A percentile compares a stretch with the other conserved stretches of the same genome.
Evolutionary conservation across 345 rosid species (phyloP).

Genomic region (Eucalyptus regnans): DNA sequence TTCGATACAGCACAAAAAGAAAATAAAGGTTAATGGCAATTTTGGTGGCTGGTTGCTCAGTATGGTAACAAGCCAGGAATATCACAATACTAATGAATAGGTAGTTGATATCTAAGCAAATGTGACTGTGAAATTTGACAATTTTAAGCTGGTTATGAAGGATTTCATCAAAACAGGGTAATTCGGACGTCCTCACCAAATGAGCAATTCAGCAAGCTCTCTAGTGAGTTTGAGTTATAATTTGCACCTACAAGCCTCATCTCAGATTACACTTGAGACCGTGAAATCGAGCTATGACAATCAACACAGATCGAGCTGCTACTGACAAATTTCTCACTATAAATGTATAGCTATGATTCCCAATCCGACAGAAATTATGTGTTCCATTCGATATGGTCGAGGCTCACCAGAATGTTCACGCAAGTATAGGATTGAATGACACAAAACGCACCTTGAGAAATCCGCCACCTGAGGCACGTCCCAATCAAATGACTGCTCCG

Average conservation of each 20-base stretch:
- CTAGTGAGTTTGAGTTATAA: no score
- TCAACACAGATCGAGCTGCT: background rate
- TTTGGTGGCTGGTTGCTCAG: background rate
- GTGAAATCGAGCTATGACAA: background rate
- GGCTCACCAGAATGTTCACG: no score
- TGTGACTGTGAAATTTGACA: no score
- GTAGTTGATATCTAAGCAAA: no score
- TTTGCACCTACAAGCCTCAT: background rate
- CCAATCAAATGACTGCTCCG: no score
- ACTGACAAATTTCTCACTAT: background rate
- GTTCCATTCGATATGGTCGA: background rate
- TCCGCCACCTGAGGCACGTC: conserved; percentile 16
- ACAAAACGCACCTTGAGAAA: no score
- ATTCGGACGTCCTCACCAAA: no score
- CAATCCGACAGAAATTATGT: background rate
- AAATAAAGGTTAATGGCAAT: background rate
- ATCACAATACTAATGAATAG: background rate
- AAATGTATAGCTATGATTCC: background rate
- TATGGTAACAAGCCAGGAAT: background rate
- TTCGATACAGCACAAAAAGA: background rate
- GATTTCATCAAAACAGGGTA: no score
- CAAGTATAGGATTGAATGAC: background rate
- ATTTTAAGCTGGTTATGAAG: no score
- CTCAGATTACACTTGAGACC: background rate
- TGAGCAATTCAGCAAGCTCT: no score